These are phyloP conservation scores for Solanum piurae DNA, from an alignment of 257 asterid genomes.

Conservation along the genomic window DNA sequence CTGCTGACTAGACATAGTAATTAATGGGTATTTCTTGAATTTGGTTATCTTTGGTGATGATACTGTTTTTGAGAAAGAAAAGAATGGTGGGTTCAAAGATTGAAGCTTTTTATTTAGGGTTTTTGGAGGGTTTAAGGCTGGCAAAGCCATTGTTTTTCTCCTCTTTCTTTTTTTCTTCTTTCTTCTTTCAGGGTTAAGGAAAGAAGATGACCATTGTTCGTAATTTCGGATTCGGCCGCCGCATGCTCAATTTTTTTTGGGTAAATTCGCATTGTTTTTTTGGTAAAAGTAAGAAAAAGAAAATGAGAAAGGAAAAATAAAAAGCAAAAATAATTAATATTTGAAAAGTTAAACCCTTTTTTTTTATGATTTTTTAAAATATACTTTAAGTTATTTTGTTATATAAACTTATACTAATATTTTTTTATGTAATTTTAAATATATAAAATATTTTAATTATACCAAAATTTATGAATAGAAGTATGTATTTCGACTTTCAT, in stretches of 20 bases:
- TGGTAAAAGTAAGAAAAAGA: background rate
- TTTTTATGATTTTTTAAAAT: too few species aligned
- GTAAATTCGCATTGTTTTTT: background rate
- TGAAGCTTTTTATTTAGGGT: constrained; percentile 15
- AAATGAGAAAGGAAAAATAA: background rate
- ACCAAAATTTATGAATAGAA: background rate
- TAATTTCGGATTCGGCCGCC: background rate
- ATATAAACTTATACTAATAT: background rate
- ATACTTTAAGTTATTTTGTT: background rate
- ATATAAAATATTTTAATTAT: too few species aligned
- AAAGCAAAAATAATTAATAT: background rate
- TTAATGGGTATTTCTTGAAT: constrained; percentile 19
- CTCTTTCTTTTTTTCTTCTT: background rate
- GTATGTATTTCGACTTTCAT: background rate
- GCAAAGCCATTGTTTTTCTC: constrained; percentile 18
- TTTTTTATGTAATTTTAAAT: too few species aligned
- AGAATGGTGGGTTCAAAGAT: background rate
- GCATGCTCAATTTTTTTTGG: background rate
- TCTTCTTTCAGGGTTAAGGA: background rate
- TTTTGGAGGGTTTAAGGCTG: constrained; percentile 33
- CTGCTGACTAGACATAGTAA: constrained; percentile 30
- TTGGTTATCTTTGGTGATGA: constrained; percentile 2
- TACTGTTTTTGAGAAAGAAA: constrained; percentile 5
- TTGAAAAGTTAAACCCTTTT: background rate
- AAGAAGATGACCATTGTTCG: background rate